Percentiles rank a stretch among this genome's conserved stretches.
Evolutionary conservation across 345 rosid species (phyloP).

Genomic region (Mercurialis annua): DNA sequence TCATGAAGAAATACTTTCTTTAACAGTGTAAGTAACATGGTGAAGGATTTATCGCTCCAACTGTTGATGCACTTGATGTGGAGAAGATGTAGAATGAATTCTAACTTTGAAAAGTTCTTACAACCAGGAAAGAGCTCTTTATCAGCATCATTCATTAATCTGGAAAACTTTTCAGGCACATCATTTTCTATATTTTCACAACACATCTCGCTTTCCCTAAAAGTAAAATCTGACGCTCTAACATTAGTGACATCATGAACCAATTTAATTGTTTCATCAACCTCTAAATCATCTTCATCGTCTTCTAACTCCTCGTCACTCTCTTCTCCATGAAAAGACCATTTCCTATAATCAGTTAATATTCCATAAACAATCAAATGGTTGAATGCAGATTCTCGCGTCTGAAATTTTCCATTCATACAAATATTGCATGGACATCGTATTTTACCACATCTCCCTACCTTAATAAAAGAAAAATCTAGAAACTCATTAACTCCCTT

Average conservation of each 20-base stretch:
- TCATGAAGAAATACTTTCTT: not conserved
- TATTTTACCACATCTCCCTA: not conserved
- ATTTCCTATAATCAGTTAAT: not conserved
- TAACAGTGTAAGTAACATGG: constrained; percentile 3
- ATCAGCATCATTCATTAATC: not conserved
- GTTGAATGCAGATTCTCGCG: not conserved
- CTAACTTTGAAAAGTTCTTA: constrained; percentile 3
- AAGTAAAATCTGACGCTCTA: not conserved
- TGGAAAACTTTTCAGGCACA: not conserved
- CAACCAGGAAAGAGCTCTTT: not conserved
- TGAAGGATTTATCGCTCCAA: constrained; percentile 8
- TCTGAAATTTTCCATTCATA: not conserved
- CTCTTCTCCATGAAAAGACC: not conserved
- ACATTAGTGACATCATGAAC: not conserved
- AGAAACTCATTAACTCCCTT: not conserved
- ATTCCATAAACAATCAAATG: not conserved
- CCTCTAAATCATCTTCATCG: not conserved
- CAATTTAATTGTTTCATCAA: not conserved
- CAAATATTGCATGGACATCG: not conserved
- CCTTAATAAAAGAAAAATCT: not conserved
- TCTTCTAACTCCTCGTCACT: not conserved
- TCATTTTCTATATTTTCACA: not conserved
- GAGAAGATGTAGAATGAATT: constrained; percentile 2
- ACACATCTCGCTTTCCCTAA: not conserved
- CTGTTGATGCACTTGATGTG: not conserved